phyloP scores from a whole-genome alignment of 805 yeast genomes.

The Schizosaccharomyces pombe region DNA sequence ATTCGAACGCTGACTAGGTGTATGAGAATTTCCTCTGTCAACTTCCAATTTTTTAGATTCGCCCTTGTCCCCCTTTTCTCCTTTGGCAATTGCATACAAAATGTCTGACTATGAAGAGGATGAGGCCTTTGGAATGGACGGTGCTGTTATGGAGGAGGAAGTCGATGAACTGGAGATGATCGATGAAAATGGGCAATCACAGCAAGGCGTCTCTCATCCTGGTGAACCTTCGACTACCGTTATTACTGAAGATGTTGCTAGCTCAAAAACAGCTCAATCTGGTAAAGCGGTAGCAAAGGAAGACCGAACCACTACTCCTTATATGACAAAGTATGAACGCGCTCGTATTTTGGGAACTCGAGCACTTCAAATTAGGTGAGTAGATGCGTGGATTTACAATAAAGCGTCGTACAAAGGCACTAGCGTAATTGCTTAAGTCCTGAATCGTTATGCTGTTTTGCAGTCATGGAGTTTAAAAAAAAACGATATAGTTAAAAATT shows the following conservation, averaged over 20 bases:
- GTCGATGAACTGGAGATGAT: not conserved
- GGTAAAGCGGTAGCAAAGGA: slow-evolving; percentile 66
- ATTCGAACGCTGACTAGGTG: no score
- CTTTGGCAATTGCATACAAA: not conserved
- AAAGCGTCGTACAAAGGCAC: no score
- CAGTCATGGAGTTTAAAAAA: no score
- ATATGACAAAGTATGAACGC: slow-evolving; percentile 95
- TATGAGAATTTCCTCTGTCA: not conserved
- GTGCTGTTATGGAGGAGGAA: not conserved
- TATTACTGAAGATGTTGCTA: slow-evolving; percentile 23
- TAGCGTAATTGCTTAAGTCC: no score
- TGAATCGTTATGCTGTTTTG: not conserved
- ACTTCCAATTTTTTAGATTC: not conserved
- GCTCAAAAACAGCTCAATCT: slow-evolving; percentile 24
- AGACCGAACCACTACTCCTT: slow-evolving; percentile 83
- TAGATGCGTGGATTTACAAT: no score
- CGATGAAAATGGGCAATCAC: not conserved
- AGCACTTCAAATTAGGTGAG: slow-evolving; percentile 55
- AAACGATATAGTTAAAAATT: no score
- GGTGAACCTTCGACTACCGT: not conserved
- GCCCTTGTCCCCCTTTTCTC: not conserved
- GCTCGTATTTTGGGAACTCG: slow-evolving; percentile 95
- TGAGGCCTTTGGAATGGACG: not conserved
- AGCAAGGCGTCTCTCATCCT: not conserved
- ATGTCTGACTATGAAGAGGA: slow-evolving; percentile 2